phyloP scores from a whole-genome alignment of 176 grass and related monocot genomes.

The Raddia guianensis region DNA sequence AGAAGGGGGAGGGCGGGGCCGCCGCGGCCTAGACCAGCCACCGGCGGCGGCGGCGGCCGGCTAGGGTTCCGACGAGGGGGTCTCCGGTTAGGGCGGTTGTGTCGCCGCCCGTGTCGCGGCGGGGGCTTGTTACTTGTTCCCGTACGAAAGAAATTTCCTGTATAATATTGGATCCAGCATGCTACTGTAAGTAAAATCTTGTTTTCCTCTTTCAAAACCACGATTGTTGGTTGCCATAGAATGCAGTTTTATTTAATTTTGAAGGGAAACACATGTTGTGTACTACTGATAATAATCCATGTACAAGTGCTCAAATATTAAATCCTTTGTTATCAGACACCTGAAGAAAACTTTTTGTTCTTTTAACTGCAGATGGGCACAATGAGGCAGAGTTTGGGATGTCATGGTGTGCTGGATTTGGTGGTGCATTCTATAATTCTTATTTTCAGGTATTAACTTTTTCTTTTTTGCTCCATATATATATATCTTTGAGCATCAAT shows the following conservation, averaged over 20 bases:
- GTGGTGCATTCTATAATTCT: conserved; percentile 77
- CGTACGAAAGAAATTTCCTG: too few species aligned
- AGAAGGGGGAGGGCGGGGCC: too few species aligned
- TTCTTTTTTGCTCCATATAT: conserved; percentile 22
- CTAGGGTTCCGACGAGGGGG: too few species aligned
- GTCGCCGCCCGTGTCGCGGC: too few species aligned
- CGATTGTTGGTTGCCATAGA: neutral
- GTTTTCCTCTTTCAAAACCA: neutral
- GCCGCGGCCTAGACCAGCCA: too few species aligned
- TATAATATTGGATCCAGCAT: conserved; percentile 83
- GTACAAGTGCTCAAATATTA: neutral
- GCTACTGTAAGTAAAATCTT: conserved; percentile 72
- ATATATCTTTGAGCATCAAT: neutral
- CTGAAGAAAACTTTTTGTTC: neutral
- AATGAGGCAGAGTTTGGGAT: conserved; percentile 96
- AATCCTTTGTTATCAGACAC: neutral
- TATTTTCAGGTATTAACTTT: conserved; percentile 75
- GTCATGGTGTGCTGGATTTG: conserved; percentile 99
- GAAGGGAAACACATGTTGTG: neutral
- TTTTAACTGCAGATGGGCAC: conserved; percentile 71
- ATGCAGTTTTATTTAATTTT: neutral
- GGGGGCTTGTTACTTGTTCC: too few species aligned
- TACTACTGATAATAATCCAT: neutral
- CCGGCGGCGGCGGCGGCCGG: too few species aligned
- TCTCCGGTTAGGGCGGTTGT: too few species aligned